Conservation (phyloP, 768 basidiomycete genomes). For the Tricholoma terreum region DNA sequence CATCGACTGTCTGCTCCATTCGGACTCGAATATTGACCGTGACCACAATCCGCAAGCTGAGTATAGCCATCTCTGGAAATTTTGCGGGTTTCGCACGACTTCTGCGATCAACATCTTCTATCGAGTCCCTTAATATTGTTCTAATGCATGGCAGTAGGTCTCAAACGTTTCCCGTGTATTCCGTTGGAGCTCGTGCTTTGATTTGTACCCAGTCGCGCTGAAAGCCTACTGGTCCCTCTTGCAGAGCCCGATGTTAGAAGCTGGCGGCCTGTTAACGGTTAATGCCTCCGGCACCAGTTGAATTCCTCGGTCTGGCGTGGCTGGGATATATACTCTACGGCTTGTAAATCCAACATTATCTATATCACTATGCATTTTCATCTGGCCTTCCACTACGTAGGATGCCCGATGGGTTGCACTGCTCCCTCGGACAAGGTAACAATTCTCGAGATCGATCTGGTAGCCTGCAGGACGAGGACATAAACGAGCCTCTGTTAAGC, state of each 20-base stretch:
- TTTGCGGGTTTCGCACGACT: conserved; percentile 24
- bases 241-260: conserved; percentile 23
- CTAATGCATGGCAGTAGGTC: conserved; percentile 25
- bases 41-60: conserved; percentile 18
- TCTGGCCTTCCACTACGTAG: too few relatives aligned
- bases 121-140: conserved; percentile 21
- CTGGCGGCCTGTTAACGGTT: conserved; percentile 17
- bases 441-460: too few relatives aligned
- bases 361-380: too few relatives aligned
- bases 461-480: too few relatives aligned
- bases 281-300: conserved; percentile 27
- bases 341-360: too few relatives aligned
- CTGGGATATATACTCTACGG: too few relatives aligned
- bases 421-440: too few relatives aligned
- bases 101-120: conserved; percentile 18
- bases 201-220: neutral
- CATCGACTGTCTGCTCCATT: conserved; percentile 21
- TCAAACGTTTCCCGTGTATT: neutral
- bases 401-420: too few relatives aligned
- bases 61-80: conserved; percentile 22
- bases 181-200: neutral
- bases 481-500: too few relatives aligned
- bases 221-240: conserved; percentile 22
- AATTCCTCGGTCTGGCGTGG: too few relatives aligned
- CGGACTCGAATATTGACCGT: conserved; percentile 17